Base-by-base conservation (phyloP, 306 rosid species). In the Gleditsia sinensis region DNA sequence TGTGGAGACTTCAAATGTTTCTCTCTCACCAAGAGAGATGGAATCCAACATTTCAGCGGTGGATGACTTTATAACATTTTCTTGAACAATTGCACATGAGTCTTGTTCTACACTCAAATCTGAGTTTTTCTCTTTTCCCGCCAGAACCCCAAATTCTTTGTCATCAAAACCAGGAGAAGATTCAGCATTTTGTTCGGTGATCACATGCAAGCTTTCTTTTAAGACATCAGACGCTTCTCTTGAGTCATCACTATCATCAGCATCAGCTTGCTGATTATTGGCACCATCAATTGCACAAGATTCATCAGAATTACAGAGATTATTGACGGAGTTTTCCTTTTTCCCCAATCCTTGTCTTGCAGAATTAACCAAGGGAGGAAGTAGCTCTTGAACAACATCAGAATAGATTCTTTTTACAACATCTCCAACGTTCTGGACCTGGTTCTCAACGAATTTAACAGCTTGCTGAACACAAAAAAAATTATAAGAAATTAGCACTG, bases 341-440 rank as follows among this genome's bases (percentile, higher is more conserved):
- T 6, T 39, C 19, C 19, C 33, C 1, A 67, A 70, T 69, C 78
- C 90, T 70, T n/a, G 33, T 69, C 78, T 78, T 57, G 63, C 74
- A n/a, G 88, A 54, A 69, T 71, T 55, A 10, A 14, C 71, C 43
- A 59, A 30, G 40, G 83, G 71, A 64, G 89, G 46, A 40, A 40
- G 4, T 12, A 40, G 88, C 68, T 88, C 93, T 28, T 86, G 82
- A 56, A 88, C 82, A 21, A 85, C 86, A 68, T 56, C 92, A 59
- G 92, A 86, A 82, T 74, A 92, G 3, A 93, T 69, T 67, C 77
- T 91, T 82, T 86, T 87, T 65, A 89, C 78, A 79, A 60, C 87
- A 19, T 81, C 90, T 43, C 98, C 90, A 46, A 85, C 90, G 48
- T 75, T 81, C 42, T 86, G 82, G 73, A 91, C 88, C 49, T 69